Evolutionary conservation across 306 rosid species (phyloP).

Genomic region (Cucurbita ficifolia): DNA sequence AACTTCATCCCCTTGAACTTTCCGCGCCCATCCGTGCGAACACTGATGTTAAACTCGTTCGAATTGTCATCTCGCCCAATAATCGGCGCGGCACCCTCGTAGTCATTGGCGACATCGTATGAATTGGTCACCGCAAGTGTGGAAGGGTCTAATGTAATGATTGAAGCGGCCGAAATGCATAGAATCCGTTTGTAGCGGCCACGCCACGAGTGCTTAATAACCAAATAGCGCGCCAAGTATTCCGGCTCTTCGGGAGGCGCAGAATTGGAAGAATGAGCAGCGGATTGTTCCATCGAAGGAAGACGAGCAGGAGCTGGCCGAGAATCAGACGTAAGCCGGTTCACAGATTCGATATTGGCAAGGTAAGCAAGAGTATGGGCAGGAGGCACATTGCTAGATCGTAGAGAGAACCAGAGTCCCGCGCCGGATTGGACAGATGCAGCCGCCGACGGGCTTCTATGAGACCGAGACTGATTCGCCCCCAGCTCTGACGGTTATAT

Average conservation of each 20-base stretch:
- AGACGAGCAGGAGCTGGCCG: conserved; percentile 13
- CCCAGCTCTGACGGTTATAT: conserved; percentile 70
- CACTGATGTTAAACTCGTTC: conserved; percentile 56
- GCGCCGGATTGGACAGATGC: conserved; percentile 23
- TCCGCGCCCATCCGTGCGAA: conserved; percentile 90
- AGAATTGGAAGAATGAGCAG: conserved; percentile 9
- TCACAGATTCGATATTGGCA: conserved; percentile 48
- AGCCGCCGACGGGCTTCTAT: conserved; percentile 55
- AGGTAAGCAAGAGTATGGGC: conserved; percentile 74
- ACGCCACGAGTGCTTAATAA: conserved; percentile 94
- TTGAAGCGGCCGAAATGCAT: conserved; percentile 48
- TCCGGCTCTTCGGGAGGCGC: conserved; percentile 64
- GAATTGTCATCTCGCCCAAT: conserved; percentile 77
- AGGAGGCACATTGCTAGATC: conserved; percentile 62
- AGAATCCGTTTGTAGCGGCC: conserved; percentile 93
- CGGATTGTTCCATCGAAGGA: conserved; percentile 11
- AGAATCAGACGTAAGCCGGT: conserved; percentile 38
- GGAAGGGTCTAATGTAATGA: conserved; percentile 69
- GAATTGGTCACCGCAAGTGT: conserved; percentile 77
- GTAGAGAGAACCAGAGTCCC: conserved; percentile 74
- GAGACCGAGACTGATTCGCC: conserved; percentile 96
- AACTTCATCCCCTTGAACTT: conserved; percentile 70
- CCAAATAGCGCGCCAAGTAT: conserved; percentile 77
- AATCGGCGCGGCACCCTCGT: conserved; percentile 56
- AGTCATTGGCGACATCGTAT: conserved; percentile 56